Evolutionary conservation across 2,329 filamentous ascomycete genomes (phyloP), one percentile per base, ranked within the genome.

Genomic region (Fusarium sororula): DNA sequence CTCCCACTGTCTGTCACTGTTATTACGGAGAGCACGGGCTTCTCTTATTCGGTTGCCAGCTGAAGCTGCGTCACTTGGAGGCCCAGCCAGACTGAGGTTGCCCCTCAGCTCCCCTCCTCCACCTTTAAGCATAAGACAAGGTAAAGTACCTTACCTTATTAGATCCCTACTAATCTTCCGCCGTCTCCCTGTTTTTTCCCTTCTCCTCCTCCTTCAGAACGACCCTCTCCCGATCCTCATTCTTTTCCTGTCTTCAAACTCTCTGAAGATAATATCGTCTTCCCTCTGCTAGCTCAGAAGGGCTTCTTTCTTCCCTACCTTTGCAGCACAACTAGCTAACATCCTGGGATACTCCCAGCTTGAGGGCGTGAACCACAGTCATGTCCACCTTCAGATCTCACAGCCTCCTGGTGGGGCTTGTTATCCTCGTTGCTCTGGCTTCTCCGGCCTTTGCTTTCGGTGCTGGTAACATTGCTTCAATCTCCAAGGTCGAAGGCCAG

Each of bases 401-500:
- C 76, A 84, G 86, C 79, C 82, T 89, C 77, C 79, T 90, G 69
- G 79, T 90, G 82, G 88, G 86, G 78, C 79, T 91, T 75, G 81
- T 89, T 62, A 80, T 94, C 74, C 84, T 96, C 75, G 85, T 95
- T 76, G 84, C 90, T 75, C 89, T 94, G 78, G 90, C 91, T 61
- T 87, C 87, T 69, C 93, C 93, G 24, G 89, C 90, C 41, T 87
- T 92, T 75, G 94, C 93, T 62, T 97, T 97, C 80, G 94, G 94
- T 75, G 94, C 94, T 78, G 95, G 95, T 71, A 97, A 97, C 83
- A 96, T 97, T 81, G 94, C 93, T 47, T 91, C 92, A 66, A 88
- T 94, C 69, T 93, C 94, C 79, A 92, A 91, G 81, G 88, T 97
- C 60, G 94, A 96, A 82, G 94, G 94, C 74, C 88, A 94, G 81